These are phyloP conservation scores for Symbiodinium natans DNA, from an alignment of 73 alveolate genomes.

Conservation along the genomic window DNA sequence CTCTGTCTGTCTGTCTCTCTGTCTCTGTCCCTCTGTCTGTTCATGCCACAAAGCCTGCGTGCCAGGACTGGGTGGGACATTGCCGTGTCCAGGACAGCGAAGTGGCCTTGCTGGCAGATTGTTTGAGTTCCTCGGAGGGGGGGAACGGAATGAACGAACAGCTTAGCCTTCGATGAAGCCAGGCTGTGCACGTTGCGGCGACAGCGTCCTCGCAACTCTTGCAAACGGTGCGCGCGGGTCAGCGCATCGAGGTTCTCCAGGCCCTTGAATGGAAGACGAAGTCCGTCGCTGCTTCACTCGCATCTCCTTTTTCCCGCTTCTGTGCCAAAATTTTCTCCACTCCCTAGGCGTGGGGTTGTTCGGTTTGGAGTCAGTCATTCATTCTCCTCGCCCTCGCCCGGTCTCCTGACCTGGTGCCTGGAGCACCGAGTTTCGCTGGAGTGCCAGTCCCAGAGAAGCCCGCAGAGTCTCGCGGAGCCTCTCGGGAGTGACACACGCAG, in stretches of 20 bases:
- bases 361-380: neutral
- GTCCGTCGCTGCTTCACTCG: neutral
- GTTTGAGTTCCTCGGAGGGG: neutral
- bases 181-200: constrained; percentile 57
- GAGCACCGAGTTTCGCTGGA: too few species aligned
- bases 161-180: neutral
- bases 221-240: constrained; percentile 15
- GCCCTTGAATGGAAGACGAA: neutral
- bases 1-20: too few species aligned
- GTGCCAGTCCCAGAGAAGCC: too few species aligned
- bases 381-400: too few species aligned
- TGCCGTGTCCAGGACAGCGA: constrained; percentile 18
- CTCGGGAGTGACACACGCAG: too few species aligned
- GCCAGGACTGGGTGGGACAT: constrained; percentile 64
- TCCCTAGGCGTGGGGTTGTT: neutral
- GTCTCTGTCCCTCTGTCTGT: too few species aligned
- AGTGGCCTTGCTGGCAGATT: constrained; percentile 32
- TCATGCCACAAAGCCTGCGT: too few species aligned
- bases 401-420: too few species aligned
- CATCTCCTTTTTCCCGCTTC: neutral
- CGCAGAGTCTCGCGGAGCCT: too few species aligned
- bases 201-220: constrained; percentile 13
- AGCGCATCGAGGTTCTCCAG: constrained; percentile 31
- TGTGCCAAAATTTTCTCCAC: too few species aligned
- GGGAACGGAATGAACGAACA: neutral